These are phyloP conservation scores for Quercus aquifolioides DNA, from an alignment of 306 rosid genomes.

Conservation along the genomic window DNA sequence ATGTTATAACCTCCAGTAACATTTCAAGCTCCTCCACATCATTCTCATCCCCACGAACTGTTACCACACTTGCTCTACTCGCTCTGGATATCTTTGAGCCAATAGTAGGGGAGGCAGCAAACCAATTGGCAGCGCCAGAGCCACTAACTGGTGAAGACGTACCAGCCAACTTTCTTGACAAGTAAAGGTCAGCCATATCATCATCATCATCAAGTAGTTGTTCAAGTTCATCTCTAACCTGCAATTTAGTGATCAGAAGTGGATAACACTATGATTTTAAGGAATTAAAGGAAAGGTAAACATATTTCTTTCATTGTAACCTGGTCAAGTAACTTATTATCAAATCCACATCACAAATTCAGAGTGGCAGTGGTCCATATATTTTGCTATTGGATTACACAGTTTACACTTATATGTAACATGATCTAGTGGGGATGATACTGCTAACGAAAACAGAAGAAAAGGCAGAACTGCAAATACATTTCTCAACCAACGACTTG, in stretches of 20 bases:
- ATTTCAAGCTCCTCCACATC: slow-evolving; percentile 88
- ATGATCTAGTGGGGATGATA: background rate
- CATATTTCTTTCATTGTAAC: slow-evolving; percentile 8
- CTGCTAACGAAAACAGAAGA: background rate
- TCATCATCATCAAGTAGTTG: slow-evolving; percentile 94
- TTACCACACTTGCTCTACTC: slow-evolving; percentile 68
- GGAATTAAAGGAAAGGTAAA: background rate
- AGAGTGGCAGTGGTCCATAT: background rate
- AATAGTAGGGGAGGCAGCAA: slow-evolving; percentile 53
- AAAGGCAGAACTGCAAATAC: background rate
- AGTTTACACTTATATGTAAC: background rate
- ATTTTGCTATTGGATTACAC: background rate
- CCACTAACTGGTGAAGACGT: slow-evolving; percentile 71
- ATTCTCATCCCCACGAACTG: slow-evolving; percentile 63
- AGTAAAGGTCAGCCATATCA: slow-evolving; percentile 95
- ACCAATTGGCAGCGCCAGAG: slow-evolving; percentile 57
- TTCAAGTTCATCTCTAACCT: slow-evolving; percentile 94
- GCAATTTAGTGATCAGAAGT: background rate
- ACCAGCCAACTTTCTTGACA: slow-evolving; percentile 74
- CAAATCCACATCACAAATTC: background rate
- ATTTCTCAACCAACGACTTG: background rate
- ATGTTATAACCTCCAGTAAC: slow-evolving; percentile 68
- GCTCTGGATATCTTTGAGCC: slow-evolving; percentile 79
- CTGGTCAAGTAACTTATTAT: background rate
- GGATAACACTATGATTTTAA: background rate